These are phyloP conservation scores for Craspedostauros australis DNA, from an alignment of 108 stramenopile genomes.

Conservation along the genomic window DNA sequence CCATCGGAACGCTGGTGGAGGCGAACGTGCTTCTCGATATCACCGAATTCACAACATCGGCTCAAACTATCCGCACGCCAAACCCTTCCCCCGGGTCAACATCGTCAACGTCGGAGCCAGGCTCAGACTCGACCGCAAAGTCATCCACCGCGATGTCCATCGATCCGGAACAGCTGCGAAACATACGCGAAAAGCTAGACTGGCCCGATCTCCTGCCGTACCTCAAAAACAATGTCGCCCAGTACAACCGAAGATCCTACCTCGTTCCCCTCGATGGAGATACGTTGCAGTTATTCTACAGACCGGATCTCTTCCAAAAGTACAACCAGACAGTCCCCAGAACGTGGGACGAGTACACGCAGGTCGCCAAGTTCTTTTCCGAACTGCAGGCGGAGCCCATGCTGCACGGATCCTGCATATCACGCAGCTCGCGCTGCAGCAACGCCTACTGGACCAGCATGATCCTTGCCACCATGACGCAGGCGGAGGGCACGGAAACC, in stretches of 20 bases:
- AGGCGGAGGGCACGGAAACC: constrained; percentile 23
- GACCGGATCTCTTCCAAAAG: constrained; percentile 36
- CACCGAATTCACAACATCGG: constrained; percentile 5
- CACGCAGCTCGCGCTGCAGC: not conserved
- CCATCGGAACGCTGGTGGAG: constrained; percentile 14
- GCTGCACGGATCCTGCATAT: constrained; percentile 12
- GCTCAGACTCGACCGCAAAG: no score
- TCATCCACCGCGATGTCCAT: not conserved
- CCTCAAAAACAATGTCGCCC: constrained; percentile 1
- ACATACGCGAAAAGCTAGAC: not conserved
- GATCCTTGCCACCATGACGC: constrained; percentile 37
- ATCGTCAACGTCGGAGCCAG: not conserved
- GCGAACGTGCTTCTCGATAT: constrained; percentile 12
- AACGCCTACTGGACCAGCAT: constrained; percentile 33
- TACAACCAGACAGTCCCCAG: constrained; percentile 26
- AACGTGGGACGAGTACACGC: constrained; percentile 48
- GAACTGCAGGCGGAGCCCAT: constrained; percentile 15
- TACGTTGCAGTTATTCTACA: constrained; percentile 26
- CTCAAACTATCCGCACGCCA: no score
- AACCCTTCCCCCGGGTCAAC: no score
- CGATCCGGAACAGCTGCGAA: not conserved
- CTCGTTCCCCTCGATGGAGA: constrained; percentile 41
- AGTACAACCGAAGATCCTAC: constrained; percentile 3
- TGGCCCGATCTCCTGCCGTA: constrained; percentile 23
- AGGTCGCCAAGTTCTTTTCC: constrained; percentile 28